Conservation (phyloP, 2,329 filamentous ascomycete species). For the Pyrenochaeta sp. region DNA sequence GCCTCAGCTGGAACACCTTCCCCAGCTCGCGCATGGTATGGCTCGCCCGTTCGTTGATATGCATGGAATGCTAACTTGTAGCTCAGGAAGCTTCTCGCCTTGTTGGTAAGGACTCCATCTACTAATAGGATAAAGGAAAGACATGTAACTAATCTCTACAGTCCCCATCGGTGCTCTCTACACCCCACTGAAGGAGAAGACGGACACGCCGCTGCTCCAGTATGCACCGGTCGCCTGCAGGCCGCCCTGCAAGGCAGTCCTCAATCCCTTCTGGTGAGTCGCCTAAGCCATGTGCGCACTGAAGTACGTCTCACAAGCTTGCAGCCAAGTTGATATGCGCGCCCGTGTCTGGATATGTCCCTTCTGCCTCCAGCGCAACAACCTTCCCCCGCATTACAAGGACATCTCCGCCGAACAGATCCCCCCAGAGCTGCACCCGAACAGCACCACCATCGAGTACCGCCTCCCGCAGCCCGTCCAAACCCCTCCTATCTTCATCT, state of each 20-base stretch:
- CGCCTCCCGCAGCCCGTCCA: conserved; percentile 80
- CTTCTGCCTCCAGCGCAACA: conserved; percentile 84
- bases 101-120: conserved; percentile 57
- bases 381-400: conserved; percentile 85
- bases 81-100: conserved; percentile 87
- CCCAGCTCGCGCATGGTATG: conserved; percentile 91
- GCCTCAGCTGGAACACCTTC: conserved; percentile 98
- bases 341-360: conserved; percentile 88
- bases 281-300: not conserved
- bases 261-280: conserved; percentile 94
- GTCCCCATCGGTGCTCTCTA: conserved; percentile 96
- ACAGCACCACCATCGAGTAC: conserved; percentile 91
- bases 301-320: conserved; percentile 22
- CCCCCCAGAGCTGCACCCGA: conserved; percentile 80
- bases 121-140: conserved; percentile 2
- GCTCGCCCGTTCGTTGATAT: conserved; percentile 12
- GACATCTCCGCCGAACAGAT: conserved; percentile 85
- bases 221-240: conserved; percentile 99
- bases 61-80: conserved; percentile 33
- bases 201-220: conserved; percentile 84
- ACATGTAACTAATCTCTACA: conserved; percentile 25
- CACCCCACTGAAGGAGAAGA: conserved; percentile 94
- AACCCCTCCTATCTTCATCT: conserved; percentile 85
- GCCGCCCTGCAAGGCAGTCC: conserved; percentile 89
- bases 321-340: conserved; percentile 81